Base-by-base conservation (phyloP, 1,284 basidiomycete genomes). In the Omphalotus olearius region DNA sequence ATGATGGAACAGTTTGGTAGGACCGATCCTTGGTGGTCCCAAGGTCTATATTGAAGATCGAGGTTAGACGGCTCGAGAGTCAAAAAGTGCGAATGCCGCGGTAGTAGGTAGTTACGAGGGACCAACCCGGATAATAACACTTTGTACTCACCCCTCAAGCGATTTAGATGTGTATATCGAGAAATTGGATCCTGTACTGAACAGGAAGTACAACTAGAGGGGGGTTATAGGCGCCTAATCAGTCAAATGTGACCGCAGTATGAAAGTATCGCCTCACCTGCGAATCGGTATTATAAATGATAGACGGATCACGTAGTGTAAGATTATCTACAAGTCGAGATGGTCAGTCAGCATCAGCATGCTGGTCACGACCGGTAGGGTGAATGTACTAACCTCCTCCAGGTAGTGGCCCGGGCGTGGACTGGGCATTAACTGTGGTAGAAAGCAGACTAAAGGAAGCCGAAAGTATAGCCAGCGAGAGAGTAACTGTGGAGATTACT, bases 151-250 rank as follows among this genome's bases (percentile, higher is more conserved):
- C 54, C 54, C 54, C 11, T 41, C 46, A 16, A 56, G 25, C 2
- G 47, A 45, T 14, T 42, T 14, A 20, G 36, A 41, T 16, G 50
- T 56, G 13, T 45, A 56, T 18, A 56, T 56, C 17, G 16, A 30
- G 18, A 56, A 45, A 9, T 45, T 36, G 5, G 17, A 17, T 9
- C 33, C 41, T 13, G 54, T 56, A 10, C 37, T 35, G 46, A 56
- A 56, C 6, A 56, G 46, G 20, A 52, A 56, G 44, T 56, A 56
- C 45, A 49, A 50, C 45, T 52, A n/a, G n/a, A n/a, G n/a, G n/a
- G n/a, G n/a, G 4, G 20, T n/a, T 13, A 23, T 13, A 7, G 25
- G 30, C 14, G 20, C 10, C 9, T 37, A 37, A 10, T 11, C 10
- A 36, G 23, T 20, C 7, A n/a, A n/a, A 37, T 39, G 25, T 10